Evolutionary conservation across 176 grass and related monocot species (phyloP).

Genomic region (Hsuehochloa calcarea): DNA sequence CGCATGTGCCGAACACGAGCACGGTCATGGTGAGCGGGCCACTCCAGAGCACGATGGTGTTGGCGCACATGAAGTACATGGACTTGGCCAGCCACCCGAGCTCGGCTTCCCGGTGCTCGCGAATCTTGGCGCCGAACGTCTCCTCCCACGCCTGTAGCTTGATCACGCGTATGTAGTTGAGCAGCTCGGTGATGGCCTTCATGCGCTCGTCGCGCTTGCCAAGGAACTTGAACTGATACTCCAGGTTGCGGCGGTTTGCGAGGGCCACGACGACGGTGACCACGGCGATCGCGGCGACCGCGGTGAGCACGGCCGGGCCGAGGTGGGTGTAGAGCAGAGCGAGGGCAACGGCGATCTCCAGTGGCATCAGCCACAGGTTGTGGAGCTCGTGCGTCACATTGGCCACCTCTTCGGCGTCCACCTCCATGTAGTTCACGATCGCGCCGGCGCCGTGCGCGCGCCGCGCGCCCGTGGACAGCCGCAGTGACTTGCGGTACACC

Average conservation of each 20-base stretch:
- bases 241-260: constrained; percentile 48
- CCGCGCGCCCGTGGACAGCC: constrained; percentile 56
- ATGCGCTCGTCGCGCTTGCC: constrained; percentile 65
- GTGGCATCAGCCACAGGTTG: constrained; percentile 71
- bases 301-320: constrained; percentile 48
- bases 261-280: constrained; percentile 48
- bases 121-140: constrained; percentile 45
- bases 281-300: constrained; percentile 39
- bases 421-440: constrained; percentile 78
- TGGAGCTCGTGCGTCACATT: constrained; percentile 60
- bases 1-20: constrained; percentile 60
- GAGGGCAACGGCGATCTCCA: constrained; percentile 59
- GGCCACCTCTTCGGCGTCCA: constrained; percentile 65
- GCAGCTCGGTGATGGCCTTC: constrained; percentile 73
- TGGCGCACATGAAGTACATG: constrained; percentile 69
- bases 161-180: constrained; percentile 66
- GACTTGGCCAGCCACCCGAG: constrained; percentile 61
- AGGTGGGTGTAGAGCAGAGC: constrained; percentile 49
- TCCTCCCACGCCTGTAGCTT: constrained; percentile 81
- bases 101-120: constrained; percentile 40
- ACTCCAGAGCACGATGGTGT: constrained; percentile 58
- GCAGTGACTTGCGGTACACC: constrained; percentile 71
- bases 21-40: constrained; percentile 48
- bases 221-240: constrained; percentile 63
- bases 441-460: constrained; percentile 54